These are phyloP conservation scores for Neoscytalidium dimidiatum DNA, from an alignment of 2,329 filamentous ascomycete species.

Conservation along the genomic window DNA sequence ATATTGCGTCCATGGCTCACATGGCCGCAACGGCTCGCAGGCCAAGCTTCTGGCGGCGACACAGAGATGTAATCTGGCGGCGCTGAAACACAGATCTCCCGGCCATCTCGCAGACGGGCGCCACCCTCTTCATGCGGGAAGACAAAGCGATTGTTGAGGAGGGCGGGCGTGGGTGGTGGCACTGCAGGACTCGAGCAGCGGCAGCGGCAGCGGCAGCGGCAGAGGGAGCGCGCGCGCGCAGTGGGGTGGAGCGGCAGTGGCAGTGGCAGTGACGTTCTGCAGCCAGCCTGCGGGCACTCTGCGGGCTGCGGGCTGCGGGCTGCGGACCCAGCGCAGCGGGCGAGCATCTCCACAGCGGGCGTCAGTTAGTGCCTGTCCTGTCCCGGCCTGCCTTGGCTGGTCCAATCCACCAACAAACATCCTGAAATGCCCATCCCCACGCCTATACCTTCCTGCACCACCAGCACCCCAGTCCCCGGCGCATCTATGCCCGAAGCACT, in stretches of 20 bases:
- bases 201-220: neutral
- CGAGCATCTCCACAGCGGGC: neutral
- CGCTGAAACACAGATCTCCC: constrained; percentile 8
- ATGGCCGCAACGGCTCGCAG: neutral
- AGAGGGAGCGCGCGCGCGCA: neutral
- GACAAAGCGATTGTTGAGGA: constrained; percentile 12
- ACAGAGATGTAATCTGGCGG: constrained; percentile 9
- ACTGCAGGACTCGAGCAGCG: neutral
- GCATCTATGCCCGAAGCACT: neutral
- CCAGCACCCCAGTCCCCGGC: neutral
- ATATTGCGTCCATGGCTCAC: neutral
- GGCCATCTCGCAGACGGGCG: neutral
- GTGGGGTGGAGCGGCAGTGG: no score
- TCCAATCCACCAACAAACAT: no score
- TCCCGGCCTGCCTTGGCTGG: no score
- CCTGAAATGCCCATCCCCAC: neutral
- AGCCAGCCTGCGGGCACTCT: neutral
- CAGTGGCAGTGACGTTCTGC: constrained; percentile 2
- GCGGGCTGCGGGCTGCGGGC: no score
- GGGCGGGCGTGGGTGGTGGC: neutral
- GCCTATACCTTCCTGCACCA: neutral
- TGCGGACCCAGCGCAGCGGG: neutral
- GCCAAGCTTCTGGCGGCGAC: neutral
- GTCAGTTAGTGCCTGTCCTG: neutral
- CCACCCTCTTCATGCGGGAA: constrained; percentile 7